Conservation (phyloP, 306 rosid genomes). For the Albizia julibrissin region DNA sequence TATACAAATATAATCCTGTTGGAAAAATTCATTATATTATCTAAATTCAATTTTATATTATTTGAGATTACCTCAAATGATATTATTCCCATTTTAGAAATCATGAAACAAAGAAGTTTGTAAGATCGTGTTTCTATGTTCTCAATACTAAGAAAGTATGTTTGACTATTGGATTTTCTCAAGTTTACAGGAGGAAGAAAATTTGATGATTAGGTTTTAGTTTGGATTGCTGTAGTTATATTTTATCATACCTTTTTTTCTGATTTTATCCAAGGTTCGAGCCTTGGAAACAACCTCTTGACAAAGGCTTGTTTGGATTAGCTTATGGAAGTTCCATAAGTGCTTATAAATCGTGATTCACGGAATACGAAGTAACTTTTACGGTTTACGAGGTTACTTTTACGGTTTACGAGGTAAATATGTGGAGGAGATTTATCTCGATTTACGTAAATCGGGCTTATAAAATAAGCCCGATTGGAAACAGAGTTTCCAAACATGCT, state of each 20-base stretch:
- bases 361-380: too few species aligned
- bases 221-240: neutral
- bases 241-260: neutral
- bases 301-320: too few species aligned
- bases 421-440: too few species aligned
- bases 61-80: neutral
- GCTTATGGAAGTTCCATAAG: too few species aligned
- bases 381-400: too few species aligned
- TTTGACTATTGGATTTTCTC: neutral
- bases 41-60: neutral
- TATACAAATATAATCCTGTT: neutral
- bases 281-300: too few species aligned
- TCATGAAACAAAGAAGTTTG: neutral
- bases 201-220: neutral
- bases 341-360: too few species aligned
- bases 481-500: too few species aligned
- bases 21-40: neutral
- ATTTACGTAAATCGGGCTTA: too few species aligned
- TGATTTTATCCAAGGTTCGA: too few species aligned
- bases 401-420: too few species aligned
- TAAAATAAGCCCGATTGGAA: too few species aligned
- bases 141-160: neutral
- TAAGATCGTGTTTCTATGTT: neutral
- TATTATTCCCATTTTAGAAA: neutral
- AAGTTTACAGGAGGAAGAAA: neutral